phyloP scores from a whole-genome alignment of 208 protist genomes.

The Leptomonas pyrrhocoris region DNA sequence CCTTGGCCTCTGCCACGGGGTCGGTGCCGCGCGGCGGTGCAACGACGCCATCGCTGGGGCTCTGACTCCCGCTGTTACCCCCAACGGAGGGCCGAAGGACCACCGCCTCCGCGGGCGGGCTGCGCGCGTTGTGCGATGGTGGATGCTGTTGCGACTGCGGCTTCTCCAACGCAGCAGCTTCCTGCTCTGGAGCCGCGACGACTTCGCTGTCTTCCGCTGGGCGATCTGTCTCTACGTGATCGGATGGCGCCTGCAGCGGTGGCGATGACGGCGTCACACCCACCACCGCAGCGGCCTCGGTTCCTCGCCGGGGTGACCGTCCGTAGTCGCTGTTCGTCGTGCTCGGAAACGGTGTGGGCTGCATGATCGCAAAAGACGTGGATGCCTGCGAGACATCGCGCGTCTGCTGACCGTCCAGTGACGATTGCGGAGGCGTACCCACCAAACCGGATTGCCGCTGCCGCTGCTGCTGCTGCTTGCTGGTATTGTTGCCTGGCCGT shows the following conservation, averaged over 20 bases:
- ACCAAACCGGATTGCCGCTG: background rate
- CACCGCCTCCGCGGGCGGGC: slow-evolving; percentile 1
- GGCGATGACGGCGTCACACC: background rate
- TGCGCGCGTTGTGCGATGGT: background rate
- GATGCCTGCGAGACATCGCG: slow-evolving; percentile 12
- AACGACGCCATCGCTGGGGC: slow-evolving; percentile 13
- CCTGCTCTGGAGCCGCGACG: no score
- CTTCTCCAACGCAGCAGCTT: background rate
- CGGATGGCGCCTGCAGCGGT: slow-evolving; percentile 3
- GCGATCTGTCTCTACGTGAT: background rate
- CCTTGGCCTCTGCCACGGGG: background rate
- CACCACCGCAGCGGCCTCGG: background rate
- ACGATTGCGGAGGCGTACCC: slow-evolving; percentile 2
- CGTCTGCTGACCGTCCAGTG: background rate
- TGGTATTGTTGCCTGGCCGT: no score
- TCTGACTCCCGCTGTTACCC: slow-evolving; percentile 13
- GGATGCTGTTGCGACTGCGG: background rate
- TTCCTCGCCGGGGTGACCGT: background rate
- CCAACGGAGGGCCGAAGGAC: slow-evolving; percentile 16
- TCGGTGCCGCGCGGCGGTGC: background rate
- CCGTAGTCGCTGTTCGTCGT: slow-evolving; percentile 29
- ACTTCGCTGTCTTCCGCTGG: background rate
- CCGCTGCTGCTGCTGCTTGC: background rate
- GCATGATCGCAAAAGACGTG: slow-evolving; percentile 17
- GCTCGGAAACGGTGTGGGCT: background rate